Base-by-base conservation (phyloP, 495 filamentous ascomycete species). In the Cercophora scortea region DNA sequence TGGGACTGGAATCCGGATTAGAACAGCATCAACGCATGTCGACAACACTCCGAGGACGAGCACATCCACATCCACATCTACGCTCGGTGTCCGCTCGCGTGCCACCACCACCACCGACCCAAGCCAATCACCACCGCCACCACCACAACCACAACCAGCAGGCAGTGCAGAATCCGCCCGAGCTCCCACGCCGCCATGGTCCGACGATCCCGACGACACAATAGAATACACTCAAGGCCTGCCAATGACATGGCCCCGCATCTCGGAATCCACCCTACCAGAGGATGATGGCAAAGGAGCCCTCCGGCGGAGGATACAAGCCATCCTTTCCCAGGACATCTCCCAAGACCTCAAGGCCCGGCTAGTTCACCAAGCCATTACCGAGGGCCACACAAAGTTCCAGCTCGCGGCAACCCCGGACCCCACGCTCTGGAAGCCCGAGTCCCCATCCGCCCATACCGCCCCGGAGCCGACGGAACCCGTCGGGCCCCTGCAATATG, bases 221-320 rank as follows among this genome's bases (percentile, higher is more conserved):
- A 25, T 25, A 25, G 25, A 25, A 25, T 25, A 25, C 5, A 43
- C 41, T 7, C 3, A 10, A 3, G 9, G 10, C 10, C 36, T 13
- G 13, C 36, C 10, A 13, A 38, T 13, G 9, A 38, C 36, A 10
- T 11, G 10, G 13, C 13, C 13, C 3, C 7, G 43, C 18, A 32
- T 12, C 3, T 6, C 25, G 8, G 43, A 32, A 17, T 45, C 49
- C 7, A 58, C 64, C 17, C 71, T 98, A 45, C 94, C 93, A 0
- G 93, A 85, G 58, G 89, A 99, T 66, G 93, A 99, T 75, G 93
- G 93, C 33, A 95, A 95, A 87, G 75, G 82, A 8, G 67, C 70
- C 48, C 68, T 97, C 51, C 75, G 93, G 50, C 78, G 74, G 54
- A 84, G 83, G 65, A 92, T 99, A 53, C 78, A 88, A 39, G 78